Evolutionary conservation across 306 rosid genomes (phyloP).

Genomic region (Alnus glutinosa): DNA sequence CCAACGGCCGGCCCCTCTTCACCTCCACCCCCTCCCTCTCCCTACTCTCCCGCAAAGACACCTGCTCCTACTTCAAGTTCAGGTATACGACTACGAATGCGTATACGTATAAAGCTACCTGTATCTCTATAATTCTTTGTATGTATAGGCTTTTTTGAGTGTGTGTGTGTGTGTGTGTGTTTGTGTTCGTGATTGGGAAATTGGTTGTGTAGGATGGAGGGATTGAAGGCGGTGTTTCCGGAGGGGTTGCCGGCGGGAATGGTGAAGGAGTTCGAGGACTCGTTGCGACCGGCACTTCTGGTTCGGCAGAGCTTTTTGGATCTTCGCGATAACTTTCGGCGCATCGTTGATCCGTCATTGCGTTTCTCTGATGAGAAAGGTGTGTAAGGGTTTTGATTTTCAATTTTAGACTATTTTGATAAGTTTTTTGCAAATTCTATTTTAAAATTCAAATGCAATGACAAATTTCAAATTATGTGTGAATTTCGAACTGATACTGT

Average conservation of each 20-base stretch:
- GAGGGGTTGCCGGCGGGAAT: slow-evolving; percentile 87
- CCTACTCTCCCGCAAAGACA: slow-evolving; percentile 51
- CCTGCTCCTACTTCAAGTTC: slow-evolving; percentile 64
- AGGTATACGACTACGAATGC: slow-evolving; percentile 34
- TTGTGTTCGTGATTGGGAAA: neutral
- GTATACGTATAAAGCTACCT: neutral
- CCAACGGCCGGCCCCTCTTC: slow-evolving; percentile 71
- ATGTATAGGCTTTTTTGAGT: neutral
- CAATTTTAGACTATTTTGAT: neutral
- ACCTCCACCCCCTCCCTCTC: slow-evolving; percentile 59
- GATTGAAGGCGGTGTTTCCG: slow-evolving; percentile 58
- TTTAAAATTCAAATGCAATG: neutral
- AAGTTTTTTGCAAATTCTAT: neutral
- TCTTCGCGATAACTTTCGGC: slow-evolving; percentile 80
- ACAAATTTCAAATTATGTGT: neutral
- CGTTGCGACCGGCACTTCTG: slow-evolving; percentile 66
- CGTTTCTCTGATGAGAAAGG: slow-evolving; percentile 57
- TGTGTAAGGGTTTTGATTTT: neutral
- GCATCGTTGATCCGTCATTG: slow-evolving; percentile 72
- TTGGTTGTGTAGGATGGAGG: slow-evolving; percentile 45
- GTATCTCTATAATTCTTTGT: neutral
- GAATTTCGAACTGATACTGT: neutral
- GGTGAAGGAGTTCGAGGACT: slow-evolving; percentile 84
- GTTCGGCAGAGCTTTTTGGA: slow-evolving; percentile 82
- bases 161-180: neutral